Base-by-base conservation (phyloP, 176 grass and related monocot genomes). In the Ensete ventricosum region DNA sequence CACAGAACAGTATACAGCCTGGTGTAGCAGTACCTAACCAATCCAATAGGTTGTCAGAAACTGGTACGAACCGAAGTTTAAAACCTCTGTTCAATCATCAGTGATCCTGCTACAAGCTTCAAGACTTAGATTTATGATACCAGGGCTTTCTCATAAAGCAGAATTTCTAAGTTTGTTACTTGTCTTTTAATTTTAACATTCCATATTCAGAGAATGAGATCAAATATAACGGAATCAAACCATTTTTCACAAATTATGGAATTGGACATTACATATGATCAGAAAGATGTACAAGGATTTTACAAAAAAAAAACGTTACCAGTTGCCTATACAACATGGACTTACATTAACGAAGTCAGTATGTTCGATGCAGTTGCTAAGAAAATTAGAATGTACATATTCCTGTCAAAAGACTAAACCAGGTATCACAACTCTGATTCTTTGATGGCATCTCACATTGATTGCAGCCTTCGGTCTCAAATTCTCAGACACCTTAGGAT, bases 331-430 rank as follows among this genome's bases (percentile, higher is more conserved):
- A 73, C 53, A 85, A 81, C 77, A 78, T 87, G 80, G 4, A 73
- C 90, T 92, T 89, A 89, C 90, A 89, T 74, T 60, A 85, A 89
- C 73, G 73, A 71, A 60, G 72, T 87, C 84, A 78, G 86, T 87
- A 82, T 83, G 82, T 55, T 87, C 79, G 82, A 87, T 87, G 84
- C 71, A 83, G 84, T 76, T 89, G 82, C 70, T 80, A 84, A 78
- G 87, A 92, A 80, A 87, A 84, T 92, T 92, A 89, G 76, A 92
- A 83, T 79, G 87, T 76, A 92, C 86, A 92, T 81, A 77, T 64
- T 70, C 80, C 78, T 80, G 78, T 71, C 84, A 81, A 78, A 72
- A 83, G 73, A 83, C 80, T 89, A 78, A 21, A 34, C 67, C 84
- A 79, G 80, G 79, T 84, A 57, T 84, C 80, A 81, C 74, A 63